Evolutionary conservation across 176 grass and related monocot genomes (phyloP).

Genomic region (Melocanna baccifera): DNA sequence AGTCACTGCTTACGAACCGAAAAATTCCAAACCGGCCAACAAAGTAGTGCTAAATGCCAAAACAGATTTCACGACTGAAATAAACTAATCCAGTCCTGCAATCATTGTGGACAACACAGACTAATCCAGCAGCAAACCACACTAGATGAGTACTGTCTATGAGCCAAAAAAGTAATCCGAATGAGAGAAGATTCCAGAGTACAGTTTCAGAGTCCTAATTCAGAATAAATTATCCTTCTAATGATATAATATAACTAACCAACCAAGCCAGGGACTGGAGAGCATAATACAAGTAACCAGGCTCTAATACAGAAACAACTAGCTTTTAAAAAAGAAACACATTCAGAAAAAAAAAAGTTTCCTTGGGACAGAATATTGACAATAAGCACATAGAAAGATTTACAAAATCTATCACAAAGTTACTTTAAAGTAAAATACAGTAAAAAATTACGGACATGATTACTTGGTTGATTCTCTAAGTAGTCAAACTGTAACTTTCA

Average conservation of each 20-base stretch:
- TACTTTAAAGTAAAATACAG: conserved; percentile 4
- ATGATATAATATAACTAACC: background rate
- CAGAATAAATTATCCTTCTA: background rate
- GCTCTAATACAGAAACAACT: background rate
- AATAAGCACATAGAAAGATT: background rate
- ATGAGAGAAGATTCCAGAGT: conserved; percentile 12
- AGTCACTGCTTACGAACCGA: background rate
- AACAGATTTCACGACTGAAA: background rate
- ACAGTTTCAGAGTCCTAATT: conserved; percentile 1
- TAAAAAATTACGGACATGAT: background rate
- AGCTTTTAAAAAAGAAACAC: background rate
- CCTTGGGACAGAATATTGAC: background rate
- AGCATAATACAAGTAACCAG: background rate
- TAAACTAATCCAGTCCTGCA: background rate
- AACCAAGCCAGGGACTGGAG: background rate
- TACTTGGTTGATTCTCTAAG: conserved; percentile 12
- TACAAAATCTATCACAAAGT: background rate
- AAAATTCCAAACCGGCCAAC: background rate
- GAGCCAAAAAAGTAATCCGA: conserved; percentile 23
- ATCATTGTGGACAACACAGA: background rate
- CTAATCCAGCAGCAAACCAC: background rate
- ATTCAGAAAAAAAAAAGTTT: background rate
- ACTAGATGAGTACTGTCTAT: background rate
- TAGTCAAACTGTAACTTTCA: conserved; percentile 33
- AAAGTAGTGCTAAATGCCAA: background rate